Evolutionary conservation across 305 asterid species (phyloP), one percentile per base, ranked within the genome.

Genomic region (Euphrasia arctica): DNA sequence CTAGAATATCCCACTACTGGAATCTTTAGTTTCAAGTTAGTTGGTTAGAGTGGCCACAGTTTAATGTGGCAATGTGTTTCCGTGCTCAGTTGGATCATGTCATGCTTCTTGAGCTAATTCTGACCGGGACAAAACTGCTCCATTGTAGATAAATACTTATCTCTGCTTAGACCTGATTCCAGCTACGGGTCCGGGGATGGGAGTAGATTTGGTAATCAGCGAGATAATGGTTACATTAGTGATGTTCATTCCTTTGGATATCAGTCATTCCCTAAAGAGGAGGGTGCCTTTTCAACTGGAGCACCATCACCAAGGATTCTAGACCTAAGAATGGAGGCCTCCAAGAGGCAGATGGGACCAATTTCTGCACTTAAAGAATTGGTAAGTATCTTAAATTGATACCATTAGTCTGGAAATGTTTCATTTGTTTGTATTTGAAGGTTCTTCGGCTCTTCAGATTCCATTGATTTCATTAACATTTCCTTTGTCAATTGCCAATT

Each of bases 321-420:
- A 68, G 91, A 83, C 65, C 81, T 87, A 48, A 84, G 91, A 75
- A 62, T 84, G 67, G 95, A 90, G 68, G 74, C 77, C 61, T 75
- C 89, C 65, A 86, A 79, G 86, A 93, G 73, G 74, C 69, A 84
- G 34, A 49, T 75, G 77, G 83, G 91, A 63, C 75, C 96, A 52
- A 78, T 93, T 32, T 72, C 83, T 62, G 88, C 87, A 3, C 90
- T 90, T 68, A 79, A 83, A 69, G 97, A 88, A 62, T 78, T 90
- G 5, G 99, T 90, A 82, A 66, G 86, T 76, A 34, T 27, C 63
- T 48, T 51, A 63, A 55, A 31, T 12, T 47, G 28, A 71, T 69
- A 55, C 14, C 49, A 22, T 51, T 68, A 13, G 2, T 41, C 41
- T 66, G 45, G 58, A 64, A 58, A 41, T 50, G 47, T 60, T 28